phyloP scores from a whole-genome alignment of 2,329 filamentous ascomycete species.

The Pseudocercospora ulei region DNA sequence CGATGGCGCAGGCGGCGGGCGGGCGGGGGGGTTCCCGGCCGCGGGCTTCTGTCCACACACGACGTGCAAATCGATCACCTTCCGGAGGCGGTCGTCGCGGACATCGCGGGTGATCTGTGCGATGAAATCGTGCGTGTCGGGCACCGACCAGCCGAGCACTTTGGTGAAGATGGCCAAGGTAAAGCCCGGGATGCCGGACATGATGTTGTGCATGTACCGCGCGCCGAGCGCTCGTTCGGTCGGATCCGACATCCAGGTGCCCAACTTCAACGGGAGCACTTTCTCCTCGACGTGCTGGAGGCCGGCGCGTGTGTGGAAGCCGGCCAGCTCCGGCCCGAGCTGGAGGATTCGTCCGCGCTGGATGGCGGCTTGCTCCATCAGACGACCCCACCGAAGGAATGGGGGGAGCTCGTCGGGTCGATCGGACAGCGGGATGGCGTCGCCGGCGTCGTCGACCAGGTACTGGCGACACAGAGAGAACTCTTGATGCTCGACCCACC shows the following conservation, averaged over 20 bases:
- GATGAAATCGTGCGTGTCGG: constrained; percentile 24
- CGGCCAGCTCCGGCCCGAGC: constrained; percentile 18
- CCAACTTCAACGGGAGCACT: constrained; percentile 19
- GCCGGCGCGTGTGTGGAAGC: constrained; percentile 15
- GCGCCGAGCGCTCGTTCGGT: constrained; percentile 21
- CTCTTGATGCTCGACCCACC: constrained; percentile 33
- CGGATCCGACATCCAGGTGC: constrained; percentile 20
- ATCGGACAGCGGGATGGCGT: constrained; percentile 15
- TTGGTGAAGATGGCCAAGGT: constrained; percentile 28
- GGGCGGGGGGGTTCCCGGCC: neutral
- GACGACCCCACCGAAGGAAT: constrained; percentile 18
- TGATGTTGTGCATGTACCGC: constrained; percentile 25
- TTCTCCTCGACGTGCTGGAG: constrained; percentile 12
- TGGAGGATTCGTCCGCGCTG: constrained; percentile 20
- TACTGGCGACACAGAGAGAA: constrained; percentile 22
- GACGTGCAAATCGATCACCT: constrained; percentile 22
- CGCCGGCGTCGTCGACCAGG: constrained; percentile 13
- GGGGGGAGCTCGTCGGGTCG: constrained; percentile 14
- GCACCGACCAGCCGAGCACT: constrained; percentile 24
- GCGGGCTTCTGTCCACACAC: constrained; percentile 18
- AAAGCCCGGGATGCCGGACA: constrained; percentile 30
- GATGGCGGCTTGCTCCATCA: constrained; percentile 19
- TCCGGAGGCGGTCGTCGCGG: constrained; percentile 17
- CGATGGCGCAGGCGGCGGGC: neutral
- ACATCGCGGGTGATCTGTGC: constrained; percentile 18